Percentiles rank a stretch among this genome's conserved stretches.
These are phyloP conservation scores for Elsinoe fawcettii DNA, from an alignment of 2,329 filamentous ascomycete species.

Conservation along the genomic window DNA sequence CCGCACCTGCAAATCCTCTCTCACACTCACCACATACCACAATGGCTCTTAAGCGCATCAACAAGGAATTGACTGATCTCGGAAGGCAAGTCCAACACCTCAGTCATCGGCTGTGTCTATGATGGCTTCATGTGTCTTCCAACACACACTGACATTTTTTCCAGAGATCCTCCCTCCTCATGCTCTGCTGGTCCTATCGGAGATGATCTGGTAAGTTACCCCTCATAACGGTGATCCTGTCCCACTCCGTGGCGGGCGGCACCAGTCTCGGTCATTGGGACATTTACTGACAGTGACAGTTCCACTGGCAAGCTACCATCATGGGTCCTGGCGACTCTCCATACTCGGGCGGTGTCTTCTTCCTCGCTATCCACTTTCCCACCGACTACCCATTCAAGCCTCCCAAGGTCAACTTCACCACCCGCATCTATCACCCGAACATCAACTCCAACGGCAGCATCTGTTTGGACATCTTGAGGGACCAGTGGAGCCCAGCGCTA, in stretches of 20 bases:
- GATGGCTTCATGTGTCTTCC: background rate
- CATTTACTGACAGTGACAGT: slow-evolving; percentile 50
- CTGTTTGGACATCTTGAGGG: slow-evolving; percentile 94
- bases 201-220: slow-evolving; percentile 83
- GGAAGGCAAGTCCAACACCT: slow-evolving; percentile 57
- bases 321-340: slow-evolving; percentile 98
- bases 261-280: slow-evolving; percentile 8
- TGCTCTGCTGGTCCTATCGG: slow-evolving; percentile 96
- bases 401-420: slow-evolving; percentile 99
- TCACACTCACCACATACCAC: slow-evolving; percentile 19
- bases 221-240: slow-evolving; percentile 16
- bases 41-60: slow-evolving; percentile 90
- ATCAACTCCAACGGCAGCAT: slow-evolving; percentile 99
- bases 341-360: slow-evolving; percentile 97
- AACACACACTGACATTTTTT: slow-evolving; percentile 29
- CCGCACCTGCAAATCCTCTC: slow-evolving; percentile 19
- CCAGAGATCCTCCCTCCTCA: slow-evolving; percentile 92
- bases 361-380: slow-evolving; percentile 97
- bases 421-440: slow-evolving; percentile 98
- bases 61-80: slow-evolving; percentile 87
- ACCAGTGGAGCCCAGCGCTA: slow-evolving; percentile 97
- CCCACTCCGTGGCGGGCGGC: slow-evolving; percentile 10
- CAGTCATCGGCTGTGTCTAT: slow-evolving; percentile 8
- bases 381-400: slow-evolving; percentile 99
- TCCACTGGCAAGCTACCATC: slow-evolving; percentile 99